These are phyloP conservation scores for Fomitopsis betulina DNA, from an alignment of 1,284 basidiomycete species.

Conservation along the genomic window DNA sequence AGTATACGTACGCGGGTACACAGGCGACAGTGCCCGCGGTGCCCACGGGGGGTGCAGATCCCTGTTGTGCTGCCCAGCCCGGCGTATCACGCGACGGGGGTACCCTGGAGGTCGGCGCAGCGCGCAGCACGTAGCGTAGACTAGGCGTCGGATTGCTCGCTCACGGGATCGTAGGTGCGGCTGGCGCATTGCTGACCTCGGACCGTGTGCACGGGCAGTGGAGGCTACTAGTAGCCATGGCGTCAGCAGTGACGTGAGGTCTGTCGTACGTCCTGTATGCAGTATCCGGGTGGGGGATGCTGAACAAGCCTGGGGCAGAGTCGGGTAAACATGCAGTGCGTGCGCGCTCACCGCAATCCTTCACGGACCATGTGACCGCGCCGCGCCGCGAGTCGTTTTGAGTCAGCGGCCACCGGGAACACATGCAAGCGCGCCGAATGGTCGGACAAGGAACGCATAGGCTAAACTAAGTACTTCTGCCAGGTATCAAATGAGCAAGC, in stretches of 20 bases:
- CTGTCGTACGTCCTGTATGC: neutral
- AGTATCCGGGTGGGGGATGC: no score
- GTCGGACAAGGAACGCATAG: no score
- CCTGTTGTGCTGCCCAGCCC: neutral
- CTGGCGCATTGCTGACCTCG: neutral
- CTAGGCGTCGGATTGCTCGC: neutral
- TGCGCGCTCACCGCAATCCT: no score
- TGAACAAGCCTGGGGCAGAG: no score
- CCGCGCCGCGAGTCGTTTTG: neutral
- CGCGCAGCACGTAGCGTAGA: neutral
- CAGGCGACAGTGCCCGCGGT: neutral
- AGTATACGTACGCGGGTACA: neutral
- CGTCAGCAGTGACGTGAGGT: neutral
- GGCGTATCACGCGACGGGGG: neutral
- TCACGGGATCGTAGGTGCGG: neutral
- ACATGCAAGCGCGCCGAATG: neutral
- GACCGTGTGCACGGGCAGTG: neutral
- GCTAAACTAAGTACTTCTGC: no score
- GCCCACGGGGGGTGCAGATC: neutral
- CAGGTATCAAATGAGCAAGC: neutral
- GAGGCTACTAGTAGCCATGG: neutral
- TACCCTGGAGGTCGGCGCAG: neutral
- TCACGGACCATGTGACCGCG: neutral
- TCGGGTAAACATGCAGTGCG: no score
- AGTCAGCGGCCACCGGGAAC: neutral